phyloP scores from a whole-genome alignment of 2,329 filamentous ascomycete species.

The Fusarium ambrosium region DNA sequence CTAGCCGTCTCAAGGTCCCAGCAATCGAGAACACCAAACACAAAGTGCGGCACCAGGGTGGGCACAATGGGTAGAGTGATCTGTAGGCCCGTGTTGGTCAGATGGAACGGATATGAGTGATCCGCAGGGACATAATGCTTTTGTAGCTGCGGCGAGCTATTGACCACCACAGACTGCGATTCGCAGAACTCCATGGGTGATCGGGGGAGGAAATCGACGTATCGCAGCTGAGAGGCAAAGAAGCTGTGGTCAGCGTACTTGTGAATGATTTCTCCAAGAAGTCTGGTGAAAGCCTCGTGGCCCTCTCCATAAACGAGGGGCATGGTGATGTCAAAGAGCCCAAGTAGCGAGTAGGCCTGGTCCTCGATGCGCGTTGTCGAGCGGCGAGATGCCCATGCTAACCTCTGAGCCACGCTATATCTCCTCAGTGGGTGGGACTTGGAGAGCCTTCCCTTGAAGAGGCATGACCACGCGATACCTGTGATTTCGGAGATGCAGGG shows the following conservation, averaged over 20 bases:
- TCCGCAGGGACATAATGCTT: neutral
- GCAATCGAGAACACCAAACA: neutral
- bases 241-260: neutral
- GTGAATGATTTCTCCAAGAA: neutral
- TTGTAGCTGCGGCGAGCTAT: rapidly evolving
- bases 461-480: neutral
- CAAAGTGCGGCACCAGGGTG: neutral
- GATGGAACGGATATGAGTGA: neutral
- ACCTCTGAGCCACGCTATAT: neutral
- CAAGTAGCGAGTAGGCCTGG: neutral
- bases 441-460: neutral
- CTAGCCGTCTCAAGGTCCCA: neutral
- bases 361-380: neutral
- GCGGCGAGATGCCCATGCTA: neutral
- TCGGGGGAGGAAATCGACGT: neutral
- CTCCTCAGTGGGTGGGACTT: neutral
- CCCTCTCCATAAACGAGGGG: neutral
- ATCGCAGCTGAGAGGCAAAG: neutral
- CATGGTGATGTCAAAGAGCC: neutral
- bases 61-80: neutral
- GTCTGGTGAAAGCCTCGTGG: neutral
- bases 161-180: neutral
- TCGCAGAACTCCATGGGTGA: neutral
- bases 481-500: neutral
- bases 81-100: neutral